A percentile compares a stretch with the other conserved stretches of the same genome.
phyloP scores from a whole-genome alignment of 768 basidiomycete genomes.

The Favolaschia claudopus region DNA sequence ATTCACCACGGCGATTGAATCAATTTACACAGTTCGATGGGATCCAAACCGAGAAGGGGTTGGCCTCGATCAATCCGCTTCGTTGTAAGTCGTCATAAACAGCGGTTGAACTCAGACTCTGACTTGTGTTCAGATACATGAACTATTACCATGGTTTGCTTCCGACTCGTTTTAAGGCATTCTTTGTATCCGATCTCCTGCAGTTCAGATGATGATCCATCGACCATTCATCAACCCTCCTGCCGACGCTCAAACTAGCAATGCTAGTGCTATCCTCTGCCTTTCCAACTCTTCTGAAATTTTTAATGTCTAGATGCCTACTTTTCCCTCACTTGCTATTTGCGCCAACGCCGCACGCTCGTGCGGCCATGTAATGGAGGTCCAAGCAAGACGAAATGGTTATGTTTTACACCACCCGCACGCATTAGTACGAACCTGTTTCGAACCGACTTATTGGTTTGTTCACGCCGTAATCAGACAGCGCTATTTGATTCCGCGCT shows the following conservation, averaged over 20 bases:
- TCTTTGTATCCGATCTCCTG: background rate
- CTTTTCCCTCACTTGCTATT: conserved; percentile 47
- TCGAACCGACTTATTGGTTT: background rate
- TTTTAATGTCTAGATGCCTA: background rate
- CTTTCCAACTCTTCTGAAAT: background rate
- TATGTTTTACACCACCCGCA: conserved; percentile 37
- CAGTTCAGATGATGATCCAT: conserved; percentile 49
- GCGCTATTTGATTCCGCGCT: too few species aligned
- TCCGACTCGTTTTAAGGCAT: background rate
- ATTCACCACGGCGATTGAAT: background rate
- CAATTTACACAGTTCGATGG: conserved; percentile 39
- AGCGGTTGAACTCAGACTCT: background rate
- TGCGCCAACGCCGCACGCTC: conserved; percentile 49
- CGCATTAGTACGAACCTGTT: background rate
- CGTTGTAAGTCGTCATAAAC: background rate
- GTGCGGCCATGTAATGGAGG: conserved; percentile 43
- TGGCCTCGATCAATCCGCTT: background rate
- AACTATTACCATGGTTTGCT: conserved; percentile 41
- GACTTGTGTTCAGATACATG: conserved; percentile 25
- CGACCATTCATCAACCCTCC: conserved; percentile 50
- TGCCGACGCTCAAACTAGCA: background rate
- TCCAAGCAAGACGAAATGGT: background rate
- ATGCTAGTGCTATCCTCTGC: background rate
- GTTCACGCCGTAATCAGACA: background rate
- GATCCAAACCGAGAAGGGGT: conserved; percentile 41